phyloP scores from a whole-genome alignment of 140 eudicot genomes.

The Oenanthe javanica region DNA sequence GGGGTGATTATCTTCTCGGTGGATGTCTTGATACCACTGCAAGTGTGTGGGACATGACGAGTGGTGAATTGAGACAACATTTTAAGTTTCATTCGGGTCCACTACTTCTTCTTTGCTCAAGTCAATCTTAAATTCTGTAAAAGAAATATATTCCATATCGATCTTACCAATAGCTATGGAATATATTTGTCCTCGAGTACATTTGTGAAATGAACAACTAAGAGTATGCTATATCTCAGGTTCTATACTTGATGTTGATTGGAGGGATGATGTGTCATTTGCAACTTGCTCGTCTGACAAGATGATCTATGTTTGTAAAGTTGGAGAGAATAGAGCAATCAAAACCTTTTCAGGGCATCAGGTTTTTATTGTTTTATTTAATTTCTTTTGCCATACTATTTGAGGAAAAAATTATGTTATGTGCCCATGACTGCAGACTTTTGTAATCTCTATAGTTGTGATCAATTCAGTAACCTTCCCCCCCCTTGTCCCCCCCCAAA shows the following conservation, averaged over 20 bases:
- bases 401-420: no score
- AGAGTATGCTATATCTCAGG: conserved; percentile 20
- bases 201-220: not conserved
- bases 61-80: conserved; percentile 28
- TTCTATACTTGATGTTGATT: conserved; percentile 46
- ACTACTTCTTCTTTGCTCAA: not conserved
- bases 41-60: conserved; percentile 40
- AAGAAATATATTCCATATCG: no score
- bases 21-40: conserved; percentile 43
- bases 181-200: not conserved
- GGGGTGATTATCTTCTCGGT: conserved; percentile 45
- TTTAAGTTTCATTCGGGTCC: conserved; percentile 35
- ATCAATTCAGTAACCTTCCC: no score
- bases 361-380: conserved; percentile 22
- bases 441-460: no score
- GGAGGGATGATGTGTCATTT: conserved; percentile 50
- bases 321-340: conserved; percentile 37
- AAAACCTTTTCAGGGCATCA: conserved; percentile 48
- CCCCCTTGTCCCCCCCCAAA: no score
- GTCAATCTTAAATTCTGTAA: not conserved
- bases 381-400: not conserved
- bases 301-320: conserved; percentile 45
- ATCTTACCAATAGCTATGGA: no score
- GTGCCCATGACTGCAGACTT: no score
- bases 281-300: conserved; percentile 49